Evolutionary conservation across 2,329 filamentous ascomycete species (phyloP), one percentile per base, ranked within the genome.

Genomic region (Xylariaceae sp.): DNA sequence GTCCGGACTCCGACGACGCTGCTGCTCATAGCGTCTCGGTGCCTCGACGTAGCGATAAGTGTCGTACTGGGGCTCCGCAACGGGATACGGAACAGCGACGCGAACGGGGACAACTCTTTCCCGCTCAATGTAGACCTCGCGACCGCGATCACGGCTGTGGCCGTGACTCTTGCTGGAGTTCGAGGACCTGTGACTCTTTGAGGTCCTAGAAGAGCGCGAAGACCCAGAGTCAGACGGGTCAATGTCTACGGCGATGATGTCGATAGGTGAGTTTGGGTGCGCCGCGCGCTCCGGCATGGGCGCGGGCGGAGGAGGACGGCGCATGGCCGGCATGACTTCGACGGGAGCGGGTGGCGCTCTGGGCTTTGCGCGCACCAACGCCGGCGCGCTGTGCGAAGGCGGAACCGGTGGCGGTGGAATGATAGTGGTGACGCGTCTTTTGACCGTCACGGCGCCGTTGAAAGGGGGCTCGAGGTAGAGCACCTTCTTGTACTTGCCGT

Each of bases 41-140:
- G 77, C 79, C 59, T 83, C 79, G 53, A 83, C 75, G 64, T 83
- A 82, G 5, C 81, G 78, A 66, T 74, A 83, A 35, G 79, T 79
- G 44, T 81, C 80, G 62, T 77, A 77, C 61, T 75, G 71, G 11
- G 69, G 70, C 61, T 74, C 75, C 4, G 78, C 74, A 1, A 79
- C 74, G 6, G 73, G 73, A 15, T 76, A 74, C 0, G 74, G 77
- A 3, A 79, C 76, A 9, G 76, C 77, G 0, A 78, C 73, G 7
- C 71, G 75, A 49, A 74, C 69, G 42, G 77, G 79, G 13, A 82
- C 73, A 52, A 79, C 65, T 55, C 75, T 74, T 67, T 84, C 81
- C 30, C 80, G 75, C 71, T 83, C 80, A 61, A 83, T 76, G 67
- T 79, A 75, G 53, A 81, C 74, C 68, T 83, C 80, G 39, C 72